Evolutionary conservation across 768 basidiomycete genomes (phyloP).

Genomic region (Boletus sensibilis): DNA sequence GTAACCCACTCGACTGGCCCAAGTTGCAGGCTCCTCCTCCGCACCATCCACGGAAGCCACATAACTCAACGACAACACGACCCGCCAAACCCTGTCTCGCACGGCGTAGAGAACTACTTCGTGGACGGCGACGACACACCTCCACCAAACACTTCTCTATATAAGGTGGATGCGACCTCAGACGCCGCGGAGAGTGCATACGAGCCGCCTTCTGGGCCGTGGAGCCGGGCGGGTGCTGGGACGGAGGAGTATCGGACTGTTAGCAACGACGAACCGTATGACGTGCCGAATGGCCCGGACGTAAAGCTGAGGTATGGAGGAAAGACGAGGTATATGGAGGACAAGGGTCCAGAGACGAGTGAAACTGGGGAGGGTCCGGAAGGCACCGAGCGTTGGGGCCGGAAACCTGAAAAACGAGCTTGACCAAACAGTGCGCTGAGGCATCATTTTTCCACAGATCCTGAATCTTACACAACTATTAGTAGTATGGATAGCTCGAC

Average conservation of each 20-base stretch:
- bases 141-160: conserved; percentile 39
- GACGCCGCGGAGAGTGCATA: conserved; percentile 47
- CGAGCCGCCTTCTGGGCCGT: conserved; percentile 47
- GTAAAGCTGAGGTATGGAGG: conserved; percentile 26
- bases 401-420: conserved; percentile 30
- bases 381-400: conserved; percentile 37
- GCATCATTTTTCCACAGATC: not conserved
- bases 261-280: conserved; percentile 27
- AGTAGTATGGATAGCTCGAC: not conserved
- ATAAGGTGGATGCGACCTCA: conserved; percentile 46
- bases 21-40: not conserved
- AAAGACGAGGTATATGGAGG: conserved; percentile 9
- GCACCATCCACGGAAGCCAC: conserved; percentile 1
- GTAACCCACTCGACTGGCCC: not conserved
- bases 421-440: conserved; percentile 4
- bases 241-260: conserved; percentile 32
- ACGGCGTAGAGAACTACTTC: conserved; percentile 44
- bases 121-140: conserved; percentile 49
- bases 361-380: conserved; percentile 37
- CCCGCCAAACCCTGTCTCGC: conserved; percentile 13
- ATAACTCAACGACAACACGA: not conserved
- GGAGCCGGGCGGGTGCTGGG: conserved; percentile 40
- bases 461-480: not conserved
- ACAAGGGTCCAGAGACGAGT: conserved; percentile 37
- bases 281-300: conserved; percentile 7